Evolutionary conservation across 805 yeast species (phyloP).

Genomic region (Saturnispora sanitii): DNA sequence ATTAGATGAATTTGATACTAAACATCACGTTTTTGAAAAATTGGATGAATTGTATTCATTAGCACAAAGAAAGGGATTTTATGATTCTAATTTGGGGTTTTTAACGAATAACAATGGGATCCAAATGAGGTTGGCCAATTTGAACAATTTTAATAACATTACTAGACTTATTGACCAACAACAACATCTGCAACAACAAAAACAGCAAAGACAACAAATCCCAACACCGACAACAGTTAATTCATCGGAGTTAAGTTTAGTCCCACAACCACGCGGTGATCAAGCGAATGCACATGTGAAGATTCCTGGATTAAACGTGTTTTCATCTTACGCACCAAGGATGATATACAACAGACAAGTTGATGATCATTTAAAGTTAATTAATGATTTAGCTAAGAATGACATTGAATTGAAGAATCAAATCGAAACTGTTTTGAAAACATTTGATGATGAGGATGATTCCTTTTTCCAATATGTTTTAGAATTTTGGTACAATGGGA

Average conservation of each 20-base stretch:
- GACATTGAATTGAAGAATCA: slow-evolving; percentile 24
- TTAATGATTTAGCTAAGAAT: slow-evolving; percentile 25
- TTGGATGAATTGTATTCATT: slow-evolving; percentile 24
- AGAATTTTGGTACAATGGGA: slow-evolving; percentile 27
- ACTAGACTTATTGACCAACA: slow-evolving; percentile 20
- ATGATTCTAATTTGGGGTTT: slow-evolving; percentile 22
- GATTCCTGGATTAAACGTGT: slow-evolving; percentile 14
- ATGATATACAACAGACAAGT: slow-evolving; percentile 17
- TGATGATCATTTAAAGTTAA: slow-evolving; percentile 20
- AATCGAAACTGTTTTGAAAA: slow-evolving; percentile 20
- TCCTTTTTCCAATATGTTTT: slow-evolving; percentile 26
- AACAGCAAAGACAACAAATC: slow-evolving; percentile 13
- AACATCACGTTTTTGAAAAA: slow-evolving; percentile 22
- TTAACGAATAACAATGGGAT: slow-evolving; percentile 21
- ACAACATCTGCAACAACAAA: slow-evolving; percentile 10
- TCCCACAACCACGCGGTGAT: slow-evolving; percentile 8
- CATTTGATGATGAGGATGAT: slow-evolving; percentile 27
- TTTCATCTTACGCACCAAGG: background rate
- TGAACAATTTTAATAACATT: slow-evolving; percentile 23
- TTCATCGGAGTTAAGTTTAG: background rate
- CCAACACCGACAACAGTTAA: slow-evolving; percentile 10
- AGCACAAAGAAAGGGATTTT: slow-evolving; percentile 27
- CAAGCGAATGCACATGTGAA: slow-evolving; percentile 6
- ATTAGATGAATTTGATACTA: slow-evolving; percentile 22
- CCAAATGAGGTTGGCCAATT: slow-evolving; percentile 17